Evolutionary conservation across 768 basidiomycete species (phyloP), one percentile per base, ranked within the genome.

Genomic region (Leccinum obscurum): DNA sequence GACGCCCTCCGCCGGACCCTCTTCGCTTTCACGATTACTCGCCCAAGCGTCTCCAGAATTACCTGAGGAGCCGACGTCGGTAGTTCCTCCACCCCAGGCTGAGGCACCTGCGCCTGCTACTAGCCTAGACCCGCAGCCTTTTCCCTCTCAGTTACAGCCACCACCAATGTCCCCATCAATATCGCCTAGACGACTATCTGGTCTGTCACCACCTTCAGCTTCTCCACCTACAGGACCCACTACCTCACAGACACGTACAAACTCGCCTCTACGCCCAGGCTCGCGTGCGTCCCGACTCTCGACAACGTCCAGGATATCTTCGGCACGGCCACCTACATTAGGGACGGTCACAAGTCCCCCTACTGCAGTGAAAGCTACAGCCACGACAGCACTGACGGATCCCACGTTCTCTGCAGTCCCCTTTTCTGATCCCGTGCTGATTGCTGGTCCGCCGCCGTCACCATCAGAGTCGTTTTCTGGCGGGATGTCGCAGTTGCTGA

Each of bases 11-110:
- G 86, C 85, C 5, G 87, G 90, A 11, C 90, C 88, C 1, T 92
- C 91, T 6, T 92, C 90, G 3, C 77, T 93, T 61, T 92, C 91
- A 14, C 84, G 89, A 28, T 77, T 93, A 4, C 77, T 93, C 24
- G 91, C 91, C 0, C 91, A 93, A 66, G 92, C 91, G 4, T 75
- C 80, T 20, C 69, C 78, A 24, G 72, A 73, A 26, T 44, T 54
- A n/a, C 15, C 57, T 41, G 83, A 87, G 66, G 66, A 65, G 24
- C 44, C 49, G 24, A 61, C 69, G 13, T 58, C 72, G 1, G 74
- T 72, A 34, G 46, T 69, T 62, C 59, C 69, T 50, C 71, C 75
- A 0, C 68, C 74, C 41, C 65, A 66, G 62, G 64, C 63, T 54
- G 70, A 69, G 59, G 68, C 70, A 6, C 74, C 76, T 6, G 77